Base-by-base conservation (phyloP, 2,329 filamentous ascomycete species). In the Aspergillus unguis region DNA sequence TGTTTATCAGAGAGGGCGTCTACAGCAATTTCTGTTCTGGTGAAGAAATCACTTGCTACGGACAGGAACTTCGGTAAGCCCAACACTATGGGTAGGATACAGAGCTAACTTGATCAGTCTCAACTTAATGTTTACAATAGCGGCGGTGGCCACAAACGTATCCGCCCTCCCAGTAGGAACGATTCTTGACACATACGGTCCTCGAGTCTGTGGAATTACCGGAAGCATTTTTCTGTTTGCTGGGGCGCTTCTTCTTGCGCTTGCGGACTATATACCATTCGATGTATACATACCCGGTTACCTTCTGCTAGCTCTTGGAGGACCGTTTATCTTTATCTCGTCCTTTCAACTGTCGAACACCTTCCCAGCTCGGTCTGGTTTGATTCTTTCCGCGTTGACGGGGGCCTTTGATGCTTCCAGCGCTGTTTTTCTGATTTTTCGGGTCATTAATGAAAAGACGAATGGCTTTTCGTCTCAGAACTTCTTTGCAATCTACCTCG, bases 81-180 rank as follows among this genome's bases (percentile, higher is more conserved):
- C 10, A 38, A 29, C 33, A 27, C 6, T 31, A 10, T 46, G 33
- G 17, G 8, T 36, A 36, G 27, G 31, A 9, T 26, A 11, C 27
- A 6, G 54, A 11, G 29, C 46, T 53, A 35, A 54, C 48, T 41
- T 17, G 5, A n/a, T 10, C 47, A 79, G 77, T 54, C 80, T 96
- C 52, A 96, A 96, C 69, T 76, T 96, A 60, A 95, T 95, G 88
- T 96, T 96, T 77, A 95, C 90, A 5, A 81, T 91, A 37, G 91
- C 91, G 9, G 91, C 90, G 10, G 90, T 95, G 7, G 87, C 83
- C 5, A 95, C 91, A 36, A 96, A 96, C 64, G 87, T 95, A 9
- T 89, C 85, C 37, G 91, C 92, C 9, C 78, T 96, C 5, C 89
- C 91, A 2, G 85, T 95, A 8, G 92, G 92, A 42, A 88, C 89